Evolutionary conservation across 352 stramenopile genomes (phyloP).

Genomic region (Phytopythium ostracodes): DNA sequence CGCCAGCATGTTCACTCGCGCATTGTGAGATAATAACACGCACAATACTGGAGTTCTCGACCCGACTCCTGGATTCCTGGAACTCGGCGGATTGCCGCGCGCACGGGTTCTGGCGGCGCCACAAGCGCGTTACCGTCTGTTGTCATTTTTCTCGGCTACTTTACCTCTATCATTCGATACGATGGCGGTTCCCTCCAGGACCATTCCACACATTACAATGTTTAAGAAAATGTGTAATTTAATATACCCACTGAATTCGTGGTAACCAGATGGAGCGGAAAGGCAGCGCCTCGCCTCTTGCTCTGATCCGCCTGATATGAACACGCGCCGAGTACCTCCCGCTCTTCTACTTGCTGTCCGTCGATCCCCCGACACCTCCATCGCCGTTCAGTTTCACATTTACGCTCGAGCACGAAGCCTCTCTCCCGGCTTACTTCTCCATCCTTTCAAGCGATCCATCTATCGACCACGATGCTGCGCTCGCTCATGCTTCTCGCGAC

Average conservation of each 20-base stretch:
- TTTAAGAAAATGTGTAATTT: not conserved
- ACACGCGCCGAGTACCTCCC: not conserved
- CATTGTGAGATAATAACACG: no score
- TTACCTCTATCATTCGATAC: not conserved
- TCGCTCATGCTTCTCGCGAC: not conserved
- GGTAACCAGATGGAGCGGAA: not conserved
- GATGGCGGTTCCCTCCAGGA: not conserved
- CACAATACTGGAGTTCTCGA: not conserved
- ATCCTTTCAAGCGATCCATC: not conserved
- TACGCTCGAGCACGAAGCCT: no score
- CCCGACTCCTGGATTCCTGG: not conserved
- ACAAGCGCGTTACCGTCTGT: not conserved
- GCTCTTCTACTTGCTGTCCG: no score
- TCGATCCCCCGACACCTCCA: no score
- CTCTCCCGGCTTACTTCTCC: not conserved
- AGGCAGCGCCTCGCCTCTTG: not conserved
- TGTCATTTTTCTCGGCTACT: not conserved
- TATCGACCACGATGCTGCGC: slow-evolving; percentile 2
- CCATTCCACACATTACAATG: no score
- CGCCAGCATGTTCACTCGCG: no score
- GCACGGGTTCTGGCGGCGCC: not conserved
- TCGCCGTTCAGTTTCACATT: no score
- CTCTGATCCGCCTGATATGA: not conserved
- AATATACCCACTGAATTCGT: not conserved
- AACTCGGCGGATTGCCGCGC: not conserved